Percentiles rank a stretch among this genome's conserved stretches.
Evolutionary conservation across 495 filamentous ascomycete genomes (phyloP).

Genomic region (Lentithecium fluviatile): DNA sequence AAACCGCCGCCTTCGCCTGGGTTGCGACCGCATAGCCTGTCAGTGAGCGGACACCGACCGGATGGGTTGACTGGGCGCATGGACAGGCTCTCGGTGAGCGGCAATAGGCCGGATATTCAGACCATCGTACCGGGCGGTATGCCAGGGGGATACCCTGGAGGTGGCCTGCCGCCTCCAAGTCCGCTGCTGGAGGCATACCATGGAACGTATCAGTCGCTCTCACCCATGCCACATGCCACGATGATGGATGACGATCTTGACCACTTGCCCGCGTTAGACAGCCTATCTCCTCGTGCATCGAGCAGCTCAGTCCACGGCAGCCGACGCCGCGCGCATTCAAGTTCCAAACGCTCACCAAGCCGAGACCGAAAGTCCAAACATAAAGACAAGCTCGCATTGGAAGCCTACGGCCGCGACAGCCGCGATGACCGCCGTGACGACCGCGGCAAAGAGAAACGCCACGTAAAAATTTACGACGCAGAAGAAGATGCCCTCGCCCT

Average conservation of each 20-base stretch:
- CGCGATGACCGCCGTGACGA: background rate
- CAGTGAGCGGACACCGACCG: conserved; percentile 22
- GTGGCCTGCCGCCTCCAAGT: conserved; percentile 61
- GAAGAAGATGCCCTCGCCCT: conserved; percentile 72
- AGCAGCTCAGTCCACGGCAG: conserved; percentile 24
- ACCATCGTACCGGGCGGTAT: conserved; percentile 34
- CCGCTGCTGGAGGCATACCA: conserved; percentile 90
- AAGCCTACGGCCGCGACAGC: background rate
- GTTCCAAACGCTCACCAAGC: conserved; percentile 21
- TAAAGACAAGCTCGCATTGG: conserved; percentile 28
- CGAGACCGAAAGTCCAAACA: conserved; percentile 19
- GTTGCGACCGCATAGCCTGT: conserved; percentile 27
- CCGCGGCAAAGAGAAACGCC: conserved; percentile 43
- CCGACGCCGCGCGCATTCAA: conserved; percentile 24
- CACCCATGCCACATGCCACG: conserved; percentile 85
- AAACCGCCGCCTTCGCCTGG: conserved; percentile 30
- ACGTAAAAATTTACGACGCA: conserved; percentile 72
- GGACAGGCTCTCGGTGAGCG: conserved; percentile 43
- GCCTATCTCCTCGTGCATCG: conserved; percentile 26
- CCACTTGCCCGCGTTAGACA: conserved; percentile 38
- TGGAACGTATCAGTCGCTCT: conserved; percentile 92
- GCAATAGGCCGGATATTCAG: conserved; percentile 38
- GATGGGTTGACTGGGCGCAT: conserved; percentile 35
- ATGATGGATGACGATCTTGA: conserved; percentile 45
- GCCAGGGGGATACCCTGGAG: conserved; percentile 36